Percentiles rank a stretch among this genome's conserved stretches.
These are phyloP conservation scores for Aspergillus diversus DNA, from an alignment of 495 filamentous ascomycete species.

Conservation along the genomic window DNA sequence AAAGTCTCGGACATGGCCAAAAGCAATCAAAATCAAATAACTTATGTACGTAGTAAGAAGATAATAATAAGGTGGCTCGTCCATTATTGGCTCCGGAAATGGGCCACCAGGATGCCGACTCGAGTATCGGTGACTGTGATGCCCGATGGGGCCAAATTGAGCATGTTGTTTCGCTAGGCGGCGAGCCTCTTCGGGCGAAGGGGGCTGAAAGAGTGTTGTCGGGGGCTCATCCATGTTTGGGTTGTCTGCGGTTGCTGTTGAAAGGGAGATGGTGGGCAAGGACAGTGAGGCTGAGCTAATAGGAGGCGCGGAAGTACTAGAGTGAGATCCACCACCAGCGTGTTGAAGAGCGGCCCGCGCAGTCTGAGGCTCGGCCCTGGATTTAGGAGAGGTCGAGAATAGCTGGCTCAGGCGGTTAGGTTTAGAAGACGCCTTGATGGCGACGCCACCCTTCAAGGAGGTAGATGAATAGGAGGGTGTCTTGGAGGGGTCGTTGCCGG, in stretches of 20 bases:
- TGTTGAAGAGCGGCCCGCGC: conserved; percentile 63
- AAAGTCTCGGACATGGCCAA: conserved; percentile 94
- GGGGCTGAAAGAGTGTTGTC: conserved; percentile 87
- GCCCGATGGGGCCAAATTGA: conserved; percentile 87
- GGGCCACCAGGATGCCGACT: conserved; percentile 79
- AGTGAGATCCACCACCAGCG: conserved; percentile 58
- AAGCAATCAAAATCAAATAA: conserved; percentile 93
- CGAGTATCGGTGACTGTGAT: conserved; percentile 79
- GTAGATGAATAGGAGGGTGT: conserved; percentile 49
- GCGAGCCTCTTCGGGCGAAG: conserved; percentile 81
- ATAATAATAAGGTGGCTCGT: conserved; percentile 96
- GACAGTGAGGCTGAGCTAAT: conserved; percentile 75
- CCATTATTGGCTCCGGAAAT: conserved; percentile 82
- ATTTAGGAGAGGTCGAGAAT: conserved; percentile 62
- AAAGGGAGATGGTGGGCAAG: conserved; percentile 89
- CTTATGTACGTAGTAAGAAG: conserved; percentile 96
- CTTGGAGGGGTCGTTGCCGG: conserved; percentile 47
- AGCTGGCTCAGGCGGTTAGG: conserved; percentile 62
- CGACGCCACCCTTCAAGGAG: conserved; percentile 52
- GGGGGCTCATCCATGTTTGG: conserved; percentile 71
- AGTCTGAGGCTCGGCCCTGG: conserved; percentile 50
- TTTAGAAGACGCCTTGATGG: conserved; percentile 61
- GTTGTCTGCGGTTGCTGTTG: conserved; percentile 82
- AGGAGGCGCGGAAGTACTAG: conserved; percentile 56
- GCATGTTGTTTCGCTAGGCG: conserved; percentile 78